phyloP scores from a whole-genome alignment of 345 rosid genomes.

The Lumnitzera racemosa region DNA sequence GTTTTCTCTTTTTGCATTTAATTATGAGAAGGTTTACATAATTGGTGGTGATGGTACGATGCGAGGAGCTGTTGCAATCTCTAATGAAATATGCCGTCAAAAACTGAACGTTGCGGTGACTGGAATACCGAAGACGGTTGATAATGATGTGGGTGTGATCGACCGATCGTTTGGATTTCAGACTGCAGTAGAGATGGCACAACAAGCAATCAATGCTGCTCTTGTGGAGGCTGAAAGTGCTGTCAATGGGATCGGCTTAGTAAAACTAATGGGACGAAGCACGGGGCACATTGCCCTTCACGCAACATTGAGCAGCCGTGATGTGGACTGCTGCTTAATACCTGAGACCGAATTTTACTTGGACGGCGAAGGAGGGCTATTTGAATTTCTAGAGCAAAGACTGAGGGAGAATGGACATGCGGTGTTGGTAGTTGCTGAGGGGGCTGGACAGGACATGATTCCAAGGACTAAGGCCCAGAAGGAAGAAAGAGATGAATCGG shows the following conservation, averaged over 20 bases:
- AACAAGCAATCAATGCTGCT: conserved; percentile 76
- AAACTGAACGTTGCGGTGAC: conserved; percentile 43
- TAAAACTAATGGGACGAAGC: conserved; percentile 90
- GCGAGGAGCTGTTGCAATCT: conserved; percentile 76
- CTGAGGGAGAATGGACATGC: conserved; percentile 64
- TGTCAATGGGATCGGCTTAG: conserved; percentile 78
- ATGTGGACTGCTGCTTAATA: conserved; percentile 85
- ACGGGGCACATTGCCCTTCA: conserved; percentile 88
- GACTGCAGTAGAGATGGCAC: conserved; percentile 90
- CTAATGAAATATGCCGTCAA: conserved; percentile 39
- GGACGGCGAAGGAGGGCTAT: conserved; percentile 68
- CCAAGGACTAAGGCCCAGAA: conserved; percentile 55
- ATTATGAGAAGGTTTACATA: conserved; percentile 46
- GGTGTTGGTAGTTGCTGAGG: conserved; percentile 81
- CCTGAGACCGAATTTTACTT: conserved; percentile 68
- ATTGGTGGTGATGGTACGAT: conserved; percentile 86
- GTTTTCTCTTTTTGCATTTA: background rate
- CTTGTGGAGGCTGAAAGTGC: conserved; percentile 94
- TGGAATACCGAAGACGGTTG: conserved; percentile 83
- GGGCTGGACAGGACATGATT: conserved; percentile 83
- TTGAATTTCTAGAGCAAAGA: conserved; percentile 54
- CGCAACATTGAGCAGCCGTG: conserved; percentile 86
- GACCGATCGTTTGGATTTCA: conserved; percentile 91
- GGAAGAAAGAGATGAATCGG: conserved; percentile 79
- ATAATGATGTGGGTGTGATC: conserved; percentile 81